Evolutionary conservation across 2,329 filamentous ascomycete species (phyloP).

Genomic region (Beauveria sp.): DNA sequence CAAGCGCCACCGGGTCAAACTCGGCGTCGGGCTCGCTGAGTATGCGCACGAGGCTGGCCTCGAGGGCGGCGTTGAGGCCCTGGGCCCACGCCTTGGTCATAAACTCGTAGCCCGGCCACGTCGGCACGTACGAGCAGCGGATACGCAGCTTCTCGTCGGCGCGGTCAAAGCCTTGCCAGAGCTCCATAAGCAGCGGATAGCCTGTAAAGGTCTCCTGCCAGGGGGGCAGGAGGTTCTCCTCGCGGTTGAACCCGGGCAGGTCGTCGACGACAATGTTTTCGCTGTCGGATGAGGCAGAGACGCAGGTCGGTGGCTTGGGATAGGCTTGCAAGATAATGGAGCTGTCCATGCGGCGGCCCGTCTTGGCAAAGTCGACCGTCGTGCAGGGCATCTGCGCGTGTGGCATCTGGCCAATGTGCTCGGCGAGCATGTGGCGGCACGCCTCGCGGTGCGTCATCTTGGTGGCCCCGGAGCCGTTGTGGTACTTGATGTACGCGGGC

Average conservation of each 20-base stretch:
- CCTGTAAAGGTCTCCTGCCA: constrained; percentile 12
- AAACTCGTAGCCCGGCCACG: constrained; percentile 10
- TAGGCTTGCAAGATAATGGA: constrained; percentile 11
- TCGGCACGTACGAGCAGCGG: constrained; percentile 4
- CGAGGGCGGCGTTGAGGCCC: constrained; percentile 8
- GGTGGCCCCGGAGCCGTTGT: background rate
- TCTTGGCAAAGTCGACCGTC: constrained; percentile 11
- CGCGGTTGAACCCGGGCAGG: constrained; percentile 12
- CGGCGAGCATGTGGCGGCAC: constrained; percentile 5
- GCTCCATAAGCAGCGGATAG: constrained; percentile 8
- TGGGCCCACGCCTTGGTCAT: constrained; percentile 6
- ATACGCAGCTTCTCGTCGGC: constrained; percentile 6
- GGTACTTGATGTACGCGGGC: constrained; percentile 11
- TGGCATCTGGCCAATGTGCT: constrained; percentile 11
- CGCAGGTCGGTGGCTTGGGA: background rate
- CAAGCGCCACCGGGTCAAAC: constrained; percentile 1
- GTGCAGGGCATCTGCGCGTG: constrained; percentile 13
- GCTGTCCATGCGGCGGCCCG: constrained; percentile 11
- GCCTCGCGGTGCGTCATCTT: constrained; percentile 9
- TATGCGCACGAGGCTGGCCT: constrained; percentile 8
- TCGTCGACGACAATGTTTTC: background rate
- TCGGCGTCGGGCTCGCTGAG: constrained; percentile 4
- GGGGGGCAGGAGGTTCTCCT: constrained; percentile 11
- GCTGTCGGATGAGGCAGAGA: background rate
- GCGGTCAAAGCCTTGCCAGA: constrained; percentile 5